Evolutionary conservation across 257 asterid genomes (phyloP), one percentile per base, ranked within the genome.

Genomic region (Capsicum baccatum): DNA sequence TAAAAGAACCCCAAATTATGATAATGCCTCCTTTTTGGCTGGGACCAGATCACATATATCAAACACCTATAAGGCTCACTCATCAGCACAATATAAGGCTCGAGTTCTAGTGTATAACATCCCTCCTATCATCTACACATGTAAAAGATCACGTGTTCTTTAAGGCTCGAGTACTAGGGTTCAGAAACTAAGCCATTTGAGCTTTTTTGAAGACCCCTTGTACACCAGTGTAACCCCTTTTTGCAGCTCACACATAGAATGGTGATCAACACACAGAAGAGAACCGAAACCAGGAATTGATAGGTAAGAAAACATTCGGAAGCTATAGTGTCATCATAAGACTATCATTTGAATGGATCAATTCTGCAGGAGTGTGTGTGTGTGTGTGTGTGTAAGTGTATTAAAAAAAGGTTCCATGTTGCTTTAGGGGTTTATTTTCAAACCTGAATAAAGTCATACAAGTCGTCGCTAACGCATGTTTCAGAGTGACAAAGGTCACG

Each of bases 391-490:
- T 17, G 56, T n/a, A 9, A 12, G 11, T 44, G 13, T n/a, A 6
- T 35, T 4, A 4, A 13, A 8, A 39, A 39, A 69, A 69, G 19
- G 62, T 3, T 54, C 48, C 48, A 54, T 26, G 81, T 76, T 76
- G 64, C 44, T 17, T 78, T 52, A 0, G 3, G 3, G 64, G 63
- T 54, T 78, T 52, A 52, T 7, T 78, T 14, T 78, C 82, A 69
- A 42, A 95, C 99, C 99, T 95, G 99, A 58, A 95, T 42, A 84
- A 97, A 97, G 91, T 97, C 99, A 70, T 97, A 97, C 79, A 97
- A 89, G 87, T 97, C 98, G 86, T 95, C 89, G 88, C 99, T 93
- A 87, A 97, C 98, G 83, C 94, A 98, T 79, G 88, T 84, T 87
- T 97, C 99, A 68, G 90, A 80, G 85, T 95, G 98, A 83, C 98